These are phyloP conservation scores for Schwanniomyces etchellsii DNA, from an alignment of 1,139 yeast species.

Conservation along the genomic window DNA sequence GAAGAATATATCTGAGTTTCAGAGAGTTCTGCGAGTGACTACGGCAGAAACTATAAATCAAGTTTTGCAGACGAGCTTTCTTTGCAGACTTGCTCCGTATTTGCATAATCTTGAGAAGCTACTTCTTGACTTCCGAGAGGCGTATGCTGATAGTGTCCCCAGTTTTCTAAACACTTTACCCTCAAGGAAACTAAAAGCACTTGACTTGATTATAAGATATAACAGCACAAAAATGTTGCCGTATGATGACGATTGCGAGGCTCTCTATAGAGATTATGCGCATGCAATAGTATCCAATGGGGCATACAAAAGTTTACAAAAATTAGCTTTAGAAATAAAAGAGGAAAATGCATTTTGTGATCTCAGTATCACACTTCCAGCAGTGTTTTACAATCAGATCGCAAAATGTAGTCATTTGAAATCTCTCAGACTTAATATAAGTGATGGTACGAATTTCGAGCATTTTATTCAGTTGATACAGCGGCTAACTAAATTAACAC, in stretches of 20 bases:
- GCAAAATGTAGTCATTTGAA: conserved; percentile 15
- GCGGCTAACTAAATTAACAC: conserved; percentile 22
- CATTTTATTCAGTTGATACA: conserved; percentile 20
- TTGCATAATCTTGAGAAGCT: conserved; percentile 23
- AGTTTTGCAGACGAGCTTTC: conserved; percentile 21
- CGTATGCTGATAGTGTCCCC: conserved; percentile 36
- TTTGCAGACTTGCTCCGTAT: conserved; percentile 19
- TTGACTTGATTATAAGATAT: conserved; percentile 41
- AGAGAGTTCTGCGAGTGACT: conserved; percentile 4
- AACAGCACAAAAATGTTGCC: conserved; percentile 29
- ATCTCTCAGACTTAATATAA: conserved; percentile 38
- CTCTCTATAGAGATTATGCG: conserved; percentile 24
- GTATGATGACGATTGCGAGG: conserved; percentile 14
- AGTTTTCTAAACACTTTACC: conserved; percentile 24
- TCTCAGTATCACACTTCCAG: conserved; percentile 22
- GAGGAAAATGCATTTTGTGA: conserved; percentile 26
- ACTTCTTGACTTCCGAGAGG: conserved; percentile 41
- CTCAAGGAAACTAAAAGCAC: conserved; percentile 17
- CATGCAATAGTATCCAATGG: conserved; percentile 20
- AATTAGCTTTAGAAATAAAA: conserved; percentile 39
- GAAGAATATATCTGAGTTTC: conserved; percentile 24
- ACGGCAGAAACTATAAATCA: neutral
- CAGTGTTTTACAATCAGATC: conserved; percentile 12
- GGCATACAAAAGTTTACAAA: conserved; percentile 15
- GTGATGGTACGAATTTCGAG: conserved; percentile 16